Conservation (phyloP, 2,329 filamentous ascomycete genomes). For the Parafenestella ontariensis region DNA sequence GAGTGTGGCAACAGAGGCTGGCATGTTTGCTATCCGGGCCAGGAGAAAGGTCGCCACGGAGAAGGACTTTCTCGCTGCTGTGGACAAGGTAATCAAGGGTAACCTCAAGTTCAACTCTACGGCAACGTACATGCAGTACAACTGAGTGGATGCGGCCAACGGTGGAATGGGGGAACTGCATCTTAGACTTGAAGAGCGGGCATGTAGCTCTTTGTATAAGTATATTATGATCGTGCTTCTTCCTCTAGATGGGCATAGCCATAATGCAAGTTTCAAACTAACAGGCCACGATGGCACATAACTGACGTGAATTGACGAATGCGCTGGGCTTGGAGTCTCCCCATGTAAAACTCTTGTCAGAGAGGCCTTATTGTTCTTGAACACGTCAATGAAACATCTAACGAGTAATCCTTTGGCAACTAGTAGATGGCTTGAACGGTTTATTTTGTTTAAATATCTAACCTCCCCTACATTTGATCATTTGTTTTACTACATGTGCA, state of each 20-base stretch:
- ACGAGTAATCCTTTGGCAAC: neutral
- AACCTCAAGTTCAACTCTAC: constrained; percentile 99
- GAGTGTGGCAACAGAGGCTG: constrained; percentile 96
- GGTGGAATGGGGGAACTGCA: neutral
- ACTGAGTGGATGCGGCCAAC: constrained; percentile 62
- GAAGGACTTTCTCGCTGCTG: constrained; percentile 97
- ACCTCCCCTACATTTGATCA: neutral
- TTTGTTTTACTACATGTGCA: neutral
- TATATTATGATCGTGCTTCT: neutral
- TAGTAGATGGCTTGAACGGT: neutral
- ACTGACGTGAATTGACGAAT: constrained; percentile 10
- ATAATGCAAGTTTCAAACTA: neutral
- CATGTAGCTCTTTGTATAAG: neutral
- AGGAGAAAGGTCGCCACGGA: constrained; percentile 97
- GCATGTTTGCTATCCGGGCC: constrained; percentile 96
- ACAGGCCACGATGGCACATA: neutral
- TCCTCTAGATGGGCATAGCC: neutral
- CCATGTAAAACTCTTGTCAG: neutral
- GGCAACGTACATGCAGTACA: constrained; percentile 98
- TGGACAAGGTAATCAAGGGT: constrained; percentile 99
- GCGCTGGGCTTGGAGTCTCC: neutral
- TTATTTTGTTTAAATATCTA: neutral
- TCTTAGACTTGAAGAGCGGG: neutral
- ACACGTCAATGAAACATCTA: neutral
- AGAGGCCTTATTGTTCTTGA: neutral